Evolutionary conservation across 1,284 basidiomycete genomes (phyloP).

Genomic region (Bondarzewia mesenterica): DNA sequence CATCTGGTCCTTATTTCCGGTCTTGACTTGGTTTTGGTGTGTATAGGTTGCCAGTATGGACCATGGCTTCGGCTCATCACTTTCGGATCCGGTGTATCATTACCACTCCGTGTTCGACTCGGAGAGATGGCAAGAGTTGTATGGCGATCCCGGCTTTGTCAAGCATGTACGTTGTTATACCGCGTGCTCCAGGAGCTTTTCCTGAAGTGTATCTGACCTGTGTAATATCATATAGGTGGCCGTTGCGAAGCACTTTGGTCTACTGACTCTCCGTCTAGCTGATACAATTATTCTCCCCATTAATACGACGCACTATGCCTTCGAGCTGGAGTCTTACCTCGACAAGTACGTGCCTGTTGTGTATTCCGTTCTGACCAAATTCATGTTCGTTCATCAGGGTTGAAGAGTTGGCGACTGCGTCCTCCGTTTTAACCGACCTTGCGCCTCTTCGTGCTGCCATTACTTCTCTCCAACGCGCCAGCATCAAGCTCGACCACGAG

Average conservation of each 20-base stretch:
- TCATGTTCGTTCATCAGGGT: constrained; percentile 18
- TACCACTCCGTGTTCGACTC: constrained; percentile 76
- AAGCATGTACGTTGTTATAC: constrained; percentile 40
- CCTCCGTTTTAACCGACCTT: constrained; percentile 11
- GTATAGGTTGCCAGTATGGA: constrained; percentile 43
- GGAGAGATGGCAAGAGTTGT: constrained; percentile 63
- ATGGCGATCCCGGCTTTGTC: constrained; percentile 66
- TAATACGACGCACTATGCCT: constrained; percentile 69
- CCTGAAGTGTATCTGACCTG: constrained; percentile 3
- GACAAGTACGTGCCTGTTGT: constrained; percentile 27
- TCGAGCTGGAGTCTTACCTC: constrained; percentile 41
- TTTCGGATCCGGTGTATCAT: constrained; percentile 61
- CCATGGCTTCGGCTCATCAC: constrained; percentile 39
- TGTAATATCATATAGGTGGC: constrained; percentile 39
- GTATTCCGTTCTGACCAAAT: background rate
- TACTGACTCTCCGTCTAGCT: constrained; percentile 54
- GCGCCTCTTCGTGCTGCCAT: constrained; percentile 40
- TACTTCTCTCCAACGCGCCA: constrained; percentile 39
- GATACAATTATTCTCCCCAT: constrained; percentile 57
- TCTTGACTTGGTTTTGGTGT: background rate
- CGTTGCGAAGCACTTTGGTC: constrained; percentile 58
- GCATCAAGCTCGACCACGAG: constrained; percentile 46
- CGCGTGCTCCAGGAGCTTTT: background rate
- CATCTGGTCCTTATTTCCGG: background rate
- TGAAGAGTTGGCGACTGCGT: constrained; percentile 18